A percentile compares a stretch with the other conserved stretches of the same genome.
Evolutionary conservation across 78 protist genomes (phyloP).

Genomic region (Dictyostelium firmibasis): DNA sequence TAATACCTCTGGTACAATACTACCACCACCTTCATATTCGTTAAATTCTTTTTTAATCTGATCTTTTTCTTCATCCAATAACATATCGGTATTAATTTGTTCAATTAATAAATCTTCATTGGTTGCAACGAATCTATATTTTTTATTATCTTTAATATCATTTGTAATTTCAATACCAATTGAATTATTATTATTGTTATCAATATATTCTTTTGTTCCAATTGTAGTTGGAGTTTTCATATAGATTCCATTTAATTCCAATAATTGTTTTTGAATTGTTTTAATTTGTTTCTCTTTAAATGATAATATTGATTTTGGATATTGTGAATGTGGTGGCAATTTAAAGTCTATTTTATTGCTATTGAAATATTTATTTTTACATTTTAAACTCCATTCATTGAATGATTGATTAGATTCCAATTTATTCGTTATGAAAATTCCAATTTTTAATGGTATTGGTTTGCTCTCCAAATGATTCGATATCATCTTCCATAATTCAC

Average conservation of each 20-base stretch:
- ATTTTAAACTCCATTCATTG: neutral
- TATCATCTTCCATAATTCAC: neutral
- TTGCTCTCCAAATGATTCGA: neutral
- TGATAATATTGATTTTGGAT: neutral
- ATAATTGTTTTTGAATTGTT: neutral
- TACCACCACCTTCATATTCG: neutral
- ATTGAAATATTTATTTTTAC: neutral
- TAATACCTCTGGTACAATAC: neutral
- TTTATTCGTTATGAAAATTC: neutral
- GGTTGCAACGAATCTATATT: neutral
- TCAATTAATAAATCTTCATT: neutral
- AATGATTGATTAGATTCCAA: neutral
- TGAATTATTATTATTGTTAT: neutral
- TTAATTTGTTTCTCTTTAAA: neutral
- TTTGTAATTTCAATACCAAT: neutral
- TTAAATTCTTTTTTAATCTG: neutral
- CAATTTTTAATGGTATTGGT: neutral
- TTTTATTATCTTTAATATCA: neutral
- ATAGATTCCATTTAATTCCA: neutral
- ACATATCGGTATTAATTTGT: neutral
- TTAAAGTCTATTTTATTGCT: neutral
- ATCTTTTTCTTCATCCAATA: neutral
- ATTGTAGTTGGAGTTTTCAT: neutral
- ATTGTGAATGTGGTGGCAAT: neutral
- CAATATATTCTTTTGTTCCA: neutral